A percentile compares a stretch with the other conserved stretches of the same genome.
phyloP scores from a whole-genome alignment of 495 filamentous ascomycete genomes.

The Poronia punctata region DNA sequence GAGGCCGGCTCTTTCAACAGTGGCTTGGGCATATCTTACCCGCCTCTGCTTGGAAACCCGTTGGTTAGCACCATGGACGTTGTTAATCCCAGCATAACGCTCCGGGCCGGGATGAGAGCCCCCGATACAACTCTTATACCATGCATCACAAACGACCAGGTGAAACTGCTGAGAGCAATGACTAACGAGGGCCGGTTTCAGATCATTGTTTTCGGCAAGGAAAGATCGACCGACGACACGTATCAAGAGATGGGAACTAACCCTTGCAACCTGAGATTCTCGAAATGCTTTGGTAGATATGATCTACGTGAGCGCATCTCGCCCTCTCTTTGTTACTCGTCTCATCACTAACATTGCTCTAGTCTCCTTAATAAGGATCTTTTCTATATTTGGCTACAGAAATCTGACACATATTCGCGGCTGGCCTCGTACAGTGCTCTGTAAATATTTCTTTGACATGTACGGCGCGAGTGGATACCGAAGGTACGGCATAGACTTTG shows the following conservation, averaged over 20 bases:
- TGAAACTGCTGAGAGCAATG: slow-evolving; percentile 32
- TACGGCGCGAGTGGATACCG: slow-evolving; percentile 22
- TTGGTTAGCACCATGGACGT: slow-evolving; percentile 25
- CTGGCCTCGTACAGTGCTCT: too few relatives aligned
- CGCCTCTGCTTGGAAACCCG: slow-evolving; percentile 16
- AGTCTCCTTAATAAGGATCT: too few relatives aligned
- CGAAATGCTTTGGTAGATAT: too few relatives aligned
- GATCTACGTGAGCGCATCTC: too few relatives aligned
- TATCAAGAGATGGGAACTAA: slow-evolving; percentile 3
- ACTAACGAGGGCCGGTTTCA: slow-evolving; percentile 31
- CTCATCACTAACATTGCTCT: too few relatives aligned
- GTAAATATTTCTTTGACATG: slow-evolving; percentile 32
- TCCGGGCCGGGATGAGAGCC: slow-evolving; percentile 30
- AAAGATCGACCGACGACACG: slow-evolving; percentile 17
- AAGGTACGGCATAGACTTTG: slow-evolving; percentile 28
- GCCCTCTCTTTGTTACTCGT: too few relatives aligned
- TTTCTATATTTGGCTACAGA: slow-evolving; percentile 20
- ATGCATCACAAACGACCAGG: slow-evolving; percentile 35
- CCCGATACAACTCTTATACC: slow-evolving; percentile 36
- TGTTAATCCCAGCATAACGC: background rate
- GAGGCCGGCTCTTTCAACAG: slow-evolving; percentile 37
- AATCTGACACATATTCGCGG: too few relatives aligned
- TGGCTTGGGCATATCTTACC: slow-evolving; percentile 38
- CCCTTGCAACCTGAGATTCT: too few relatives aligned
- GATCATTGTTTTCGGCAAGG: slow-evolving; percentile 30